phyloP scores from a whole-genome alignment of 1,284 basidiomycete species.

The Rhodotorula sp. region DNA sequence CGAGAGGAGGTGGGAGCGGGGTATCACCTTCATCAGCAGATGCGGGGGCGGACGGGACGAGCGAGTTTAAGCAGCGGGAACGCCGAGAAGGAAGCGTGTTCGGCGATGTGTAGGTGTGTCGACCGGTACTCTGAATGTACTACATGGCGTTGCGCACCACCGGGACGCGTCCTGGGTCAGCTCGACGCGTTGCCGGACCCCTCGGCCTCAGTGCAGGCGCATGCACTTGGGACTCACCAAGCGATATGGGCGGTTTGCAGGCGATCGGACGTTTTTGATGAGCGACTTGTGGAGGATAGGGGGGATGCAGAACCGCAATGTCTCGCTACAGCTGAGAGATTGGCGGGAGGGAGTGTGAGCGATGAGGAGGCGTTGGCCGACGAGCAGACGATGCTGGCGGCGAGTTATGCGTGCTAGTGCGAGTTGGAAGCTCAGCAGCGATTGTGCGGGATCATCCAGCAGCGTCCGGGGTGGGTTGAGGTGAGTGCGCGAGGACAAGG shows the following conservation, averaged over 20 bases:
- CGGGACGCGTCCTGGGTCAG: no score
- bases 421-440: neutral
- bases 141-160: no score
- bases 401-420: neutral
- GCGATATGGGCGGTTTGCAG: neutral
- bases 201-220: neutral
- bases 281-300: neutral
- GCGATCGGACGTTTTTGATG: neutral
- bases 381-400: constrained; percentile 15
- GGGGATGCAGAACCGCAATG: neutral
- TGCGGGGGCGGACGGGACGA: no score
- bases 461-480: neutral
- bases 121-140: no score
- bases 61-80: no score
- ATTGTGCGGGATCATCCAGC: constrained; percentile 7
- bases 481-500: no score
- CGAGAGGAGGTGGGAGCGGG: neutral
- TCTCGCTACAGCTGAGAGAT: neutral
- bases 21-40: neutral
- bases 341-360: neutral
- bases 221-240: neutral
- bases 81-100: no score
- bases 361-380: neutral
- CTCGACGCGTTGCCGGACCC: no score
- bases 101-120: no score